phyloP scores from a whole-genome alignment of 1,139 yeast species.

The Lizanozyma gosingica region DNA sequence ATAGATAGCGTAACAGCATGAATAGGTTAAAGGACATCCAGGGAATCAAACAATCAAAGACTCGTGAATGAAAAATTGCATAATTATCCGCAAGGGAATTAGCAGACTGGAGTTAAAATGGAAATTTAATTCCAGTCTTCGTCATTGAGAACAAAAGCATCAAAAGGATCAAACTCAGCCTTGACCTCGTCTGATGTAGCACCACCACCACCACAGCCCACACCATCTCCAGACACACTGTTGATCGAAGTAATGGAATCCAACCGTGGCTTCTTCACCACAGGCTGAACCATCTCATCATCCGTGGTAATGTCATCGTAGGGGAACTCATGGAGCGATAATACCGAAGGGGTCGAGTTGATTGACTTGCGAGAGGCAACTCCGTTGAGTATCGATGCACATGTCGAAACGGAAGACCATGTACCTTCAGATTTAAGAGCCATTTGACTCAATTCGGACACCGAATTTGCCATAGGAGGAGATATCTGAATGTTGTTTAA shows the following conservation, averaged over 20 bases:
- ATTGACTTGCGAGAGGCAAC: not conserved
- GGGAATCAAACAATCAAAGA: too few species aligned
- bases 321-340: not conserved
- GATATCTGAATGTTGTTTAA: constrained; percentile 24
- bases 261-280: not conserved
- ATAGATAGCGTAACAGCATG: too few species aligned
- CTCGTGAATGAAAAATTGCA: too few species aligned
- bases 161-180: not conserved
- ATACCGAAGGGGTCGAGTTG: not conserved
- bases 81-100: too few species aligned
- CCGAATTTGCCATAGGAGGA: not conserved
- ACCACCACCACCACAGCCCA: not conserved
- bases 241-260: not conserved
- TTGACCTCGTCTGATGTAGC: not conserved
- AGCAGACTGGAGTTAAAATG: constrained; percentile 1
- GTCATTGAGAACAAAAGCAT: not conserved
- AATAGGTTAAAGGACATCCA: too few species aligned
- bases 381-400: not conserved
- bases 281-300: not conserved
- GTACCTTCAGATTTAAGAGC: too few species aligned
- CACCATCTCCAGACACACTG: not conserved
- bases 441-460: not conserved
- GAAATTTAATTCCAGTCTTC: not conserved
- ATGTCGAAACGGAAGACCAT: not conserved
- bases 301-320: not conserved